Evolutionary conservation across 2,329 filamentous ascomycete genomes (phyloP).

Genomic region (Fusarium torreyae): DNA sequence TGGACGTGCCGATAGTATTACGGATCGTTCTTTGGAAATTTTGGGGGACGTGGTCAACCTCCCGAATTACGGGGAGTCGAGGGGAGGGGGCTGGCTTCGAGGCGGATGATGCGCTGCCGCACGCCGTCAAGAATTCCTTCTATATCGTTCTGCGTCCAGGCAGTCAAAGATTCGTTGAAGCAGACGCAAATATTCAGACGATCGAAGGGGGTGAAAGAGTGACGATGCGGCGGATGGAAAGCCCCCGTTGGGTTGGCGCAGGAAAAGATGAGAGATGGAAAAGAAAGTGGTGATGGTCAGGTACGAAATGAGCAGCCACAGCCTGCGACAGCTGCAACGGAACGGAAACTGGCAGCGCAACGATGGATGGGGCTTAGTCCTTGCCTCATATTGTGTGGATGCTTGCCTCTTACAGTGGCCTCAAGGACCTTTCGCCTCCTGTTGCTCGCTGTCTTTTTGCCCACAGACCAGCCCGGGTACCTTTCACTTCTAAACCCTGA

Average conservation of each 20-base stretch:
- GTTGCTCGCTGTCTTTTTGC: slow-evolving; percentile 26
- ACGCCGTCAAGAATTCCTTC: slow-evolving; percentile 34
- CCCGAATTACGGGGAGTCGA: slow-evolving; percentile 52
- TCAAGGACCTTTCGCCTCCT: slow-evolving; percentile 30
- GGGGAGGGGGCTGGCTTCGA: slow-evolving; percentile 46
- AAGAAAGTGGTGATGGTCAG: slow-evolving; percentile 40
- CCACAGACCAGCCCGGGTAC: slow-evolving; percentile 2
- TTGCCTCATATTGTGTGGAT: slow-evolving; percentile 31
- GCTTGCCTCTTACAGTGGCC: slow-evolving; percentile 31
- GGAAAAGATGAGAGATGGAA: slow-evolving; percentile 42
- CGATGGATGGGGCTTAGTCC: slow-evolving; percentile 41
- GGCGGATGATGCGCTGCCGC: slow-evolving; percentile 42
- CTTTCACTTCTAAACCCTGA: slow-evolving; percentile 32
- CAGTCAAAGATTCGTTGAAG: slow-evolving; percentile 20
- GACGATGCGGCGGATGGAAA: slow-evolving; percentile 42
- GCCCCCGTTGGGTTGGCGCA: slow-evolving; percentile 39
- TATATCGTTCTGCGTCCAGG: slow-evolving; percentile 40
- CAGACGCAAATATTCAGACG: slow-evolving; percentile 19
- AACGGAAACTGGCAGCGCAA: slow-evolving; percentile 31
- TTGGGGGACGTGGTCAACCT: slow-evolving; percentile 52
- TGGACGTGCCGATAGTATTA: slow-evolving; percentile 44
- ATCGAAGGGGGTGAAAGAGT: slow-evolving; percentile 38
- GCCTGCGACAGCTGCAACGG: slow-evolving; percentile 38
- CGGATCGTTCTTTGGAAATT: slow-evolving; percentile 51
- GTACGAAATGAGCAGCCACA: slow-evolving; percentile 37